Evolutionary conservation across 108 stramenopile species (phyloP), one percentile per base, ranked within the genome.

Genomic region (Nitzschia sp.): DNA sequence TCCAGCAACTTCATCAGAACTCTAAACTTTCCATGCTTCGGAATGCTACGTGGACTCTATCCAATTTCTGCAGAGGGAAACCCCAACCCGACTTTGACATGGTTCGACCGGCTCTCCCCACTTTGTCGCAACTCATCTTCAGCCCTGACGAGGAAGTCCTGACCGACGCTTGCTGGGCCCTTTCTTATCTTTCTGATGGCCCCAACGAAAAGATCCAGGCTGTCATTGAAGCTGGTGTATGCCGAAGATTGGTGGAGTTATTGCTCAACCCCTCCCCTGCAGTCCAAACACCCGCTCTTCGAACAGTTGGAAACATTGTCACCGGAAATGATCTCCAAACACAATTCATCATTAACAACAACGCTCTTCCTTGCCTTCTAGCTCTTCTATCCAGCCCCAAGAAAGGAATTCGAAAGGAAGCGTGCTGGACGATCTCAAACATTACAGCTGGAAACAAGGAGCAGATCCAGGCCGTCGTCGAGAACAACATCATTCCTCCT

Each of bases 121-220:
- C 92, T 17, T 80, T 99, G 52, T 89, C 96, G 2, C 92, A 96
- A 69, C 86, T 99, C 25, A 92, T 99, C 58, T 96, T 94, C 76
- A 83, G 85, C 33, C 86, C 92, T 9, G 99, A 99, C 71, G 95
- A 96, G 61, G 99, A 99, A 76, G 97, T 98, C 6, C 84, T 99
- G 55, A 99, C 98, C 25, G 99, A 99, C 68, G 98, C 99, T 13
- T 99, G 99, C 80, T 99, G 99, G 99, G 99, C 99, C 17, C 80
- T 98, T 45, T 85, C 85, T 26, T 98, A 98, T 83, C 71, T 99
- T 5, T 83, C 81, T 22, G 99, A 98, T 85, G 99, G 99, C 3
- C 92, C 94, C 26, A 97, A 98, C 71, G 96, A 98, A 68, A 96
- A 97, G 77, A 98, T 99, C 69, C 97, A 99, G 71, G 97, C 97